These are phyloP conservation scores for Naganishia albida DNA, from an alignment of 1,284 basidiomycete genomes.

Conservation along the genomic window DNA sequence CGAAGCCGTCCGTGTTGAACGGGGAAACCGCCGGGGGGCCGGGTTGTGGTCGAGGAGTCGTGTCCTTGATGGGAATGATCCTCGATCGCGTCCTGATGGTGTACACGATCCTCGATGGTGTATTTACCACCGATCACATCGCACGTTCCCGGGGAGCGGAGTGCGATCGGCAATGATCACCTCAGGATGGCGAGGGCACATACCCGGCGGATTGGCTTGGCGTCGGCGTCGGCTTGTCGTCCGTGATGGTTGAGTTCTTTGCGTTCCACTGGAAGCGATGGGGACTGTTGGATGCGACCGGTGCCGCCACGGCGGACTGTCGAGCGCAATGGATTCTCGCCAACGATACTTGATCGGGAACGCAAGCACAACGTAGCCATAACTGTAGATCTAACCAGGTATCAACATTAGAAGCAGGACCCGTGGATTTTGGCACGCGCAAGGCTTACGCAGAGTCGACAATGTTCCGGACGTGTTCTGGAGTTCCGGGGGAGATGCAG, in stretches of 20 bases:
- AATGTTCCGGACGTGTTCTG: slow-evolving; percentile 51
- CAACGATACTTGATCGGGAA: not conserved
- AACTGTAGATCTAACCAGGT: slow-evolving; percentile 40
- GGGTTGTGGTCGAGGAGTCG: slow-evolving; percentile 58
- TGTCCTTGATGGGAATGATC: too few relatives aligned
- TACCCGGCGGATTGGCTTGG: slow-evolving; percentile 59
- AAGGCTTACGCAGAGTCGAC: slow-evolving; percentile 47
- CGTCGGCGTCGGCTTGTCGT: slow-evolving; percentile 58
- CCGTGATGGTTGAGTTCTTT: slow-evolving; percentile 54
- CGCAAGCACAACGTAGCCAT: slow-evolving; percentile 30
- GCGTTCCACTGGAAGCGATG: slow-evolving; percentile 59
- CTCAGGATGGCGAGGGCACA: not conserved
- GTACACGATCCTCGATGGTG: too few relatives aligned
- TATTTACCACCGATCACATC: slow-evolving; percentile 57
- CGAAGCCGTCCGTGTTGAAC: slow-evolving; percentile 60
- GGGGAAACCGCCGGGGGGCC: slow-evolving; percentile 57
- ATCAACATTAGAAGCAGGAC: slow-evolving; percentile 4
- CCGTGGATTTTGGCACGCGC: slow-evolving; percentile 35
- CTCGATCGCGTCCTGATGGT: too few relatives aligned
- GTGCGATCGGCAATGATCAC: too few relatives aligned
- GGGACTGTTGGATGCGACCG: slow-evolving; percentile 46
- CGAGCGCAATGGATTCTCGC: slow-evolving; percentile 32
- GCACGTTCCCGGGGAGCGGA: slow-evolving; percentile 48
- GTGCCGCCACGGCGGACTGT: slow-evolving; percentile 59
- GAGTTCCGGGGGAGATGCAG: slow-evolving; percentile 57